Percentiles rank a stretch among this genome's conserved stretches.
Evolutionary conservation across 2,329 filamentous ascomycete genomes (phyloP).

Genomic region (Alternaria dauci): DNA sequence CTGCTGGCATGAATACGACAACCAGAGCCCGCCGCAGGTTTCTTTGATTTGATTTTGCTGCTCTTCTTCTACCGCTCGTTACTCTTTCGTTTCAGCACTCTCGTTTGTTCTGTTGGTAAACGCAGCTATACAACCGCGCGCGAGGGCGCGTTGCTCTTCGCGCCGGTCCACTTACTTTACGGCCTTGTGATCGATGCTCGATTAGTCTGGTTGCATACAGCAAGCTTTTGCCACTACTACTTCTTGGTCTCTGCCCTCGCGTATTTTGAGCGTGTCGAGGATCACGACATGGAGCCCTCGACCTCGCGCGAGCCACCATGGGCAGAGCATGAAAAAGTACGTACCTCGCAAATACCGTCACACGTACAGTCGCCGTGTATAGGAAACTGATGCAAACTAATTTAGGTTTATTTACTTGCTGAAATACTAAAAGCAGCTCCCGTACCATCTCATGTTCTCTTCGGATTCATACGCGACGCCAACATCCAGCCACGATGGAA

Average conservation of each 20-base stretch:
- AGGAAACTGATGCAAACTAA: constrained; percentile 15
- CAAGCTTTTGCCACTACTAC: constrained; percentile 38
- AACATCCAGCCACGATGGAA: constrained; percentile 59
- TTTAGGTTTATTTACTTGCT: constrained; percentile 56
- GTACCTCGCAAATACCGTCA: constrained; percentile 22
- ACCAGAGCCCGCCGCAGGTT: constrained; percentile 37
- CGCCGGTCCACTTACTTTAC: constrained; percentile 44
- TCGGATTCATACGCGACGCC: constrained; percentile 55
- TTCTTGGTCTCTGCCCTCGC: constrained; percentile 42
- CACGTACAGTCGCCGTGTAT: constrained; percentile 7
- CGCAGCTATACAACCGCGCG: constrained; percentile 36
- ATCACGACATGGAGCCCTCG: constrained; percentile 51
- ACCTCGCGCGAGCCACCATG: constrained; percentile 51
- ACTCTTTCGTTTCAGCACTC: constrained; percentile 41
- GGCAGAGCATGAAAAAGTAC: constrained; percentile 59
- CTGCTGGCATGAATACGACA: constrained; percentile 41
- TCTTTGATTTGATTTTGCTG: constrained; percentile 33
- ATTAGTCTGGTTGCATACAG: constrained; percentile 47
- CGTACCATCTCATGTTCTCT: constrained; percentile 54
- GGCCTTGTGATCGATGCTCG: constrained; percentile 48
- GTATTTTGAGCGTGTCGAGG: constrained; percentile 20
- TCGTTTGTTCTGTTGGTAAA: constrained; percentile 44
- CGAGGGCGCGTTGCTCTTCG: constrained; percentile 38
- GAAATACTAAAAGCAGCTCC: constrained; percentile 61
- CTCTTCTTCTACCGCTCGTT: constrained; percentile 39